Percentiles rank a stretch among this genome's conserved stretches.
Evolutionary conservation across 2,329 filamentous ascomycete species (phyloP).

Genomic region (Sclerotinia sclerotiorum): DNA sequence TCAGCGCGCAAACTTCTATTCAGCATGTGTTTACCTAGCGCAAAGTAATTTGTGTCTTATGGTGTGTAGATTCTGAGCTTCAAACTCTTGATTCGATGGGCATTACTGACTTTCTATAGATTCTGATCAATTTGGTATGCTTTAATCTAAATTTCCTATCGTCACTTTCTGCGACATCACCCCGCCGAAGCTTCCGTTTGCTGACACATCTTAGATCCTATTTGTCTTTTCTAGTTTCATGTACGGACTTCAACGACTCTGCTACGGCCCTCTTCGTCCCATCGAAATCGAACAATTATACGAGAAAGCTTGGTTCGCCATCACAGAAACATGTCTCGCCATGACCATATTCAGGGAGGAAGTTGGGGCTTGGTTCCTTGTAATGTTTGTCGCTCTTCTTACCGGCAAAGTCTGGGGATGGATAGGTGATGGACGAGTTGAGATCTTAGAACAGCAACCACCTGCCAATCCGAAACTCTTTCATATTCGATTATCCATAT

Average conservation of each 20-base stretch:
- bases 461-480: conserved; percentile 86
- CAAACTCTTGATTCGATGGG: not conserved
- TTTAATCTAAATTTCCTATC: not conserved
- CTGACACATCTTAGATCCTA: conserved; percentile 51
- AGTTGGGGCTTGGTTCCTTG: conserved; percentile 88
- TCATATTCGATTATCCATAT: conserved; percentile 77
- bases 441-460: conserved; percentile 92
- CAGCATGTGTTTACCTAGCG: conserved; percentile 91
- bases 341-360: conserved; percentile 99
- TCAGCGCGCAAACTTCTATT: conserved; percentile 97
- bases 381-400: conserved; percentile 92
- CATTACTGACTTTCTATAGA: conserved; percentile 50
- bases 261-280: conserved; percentile 85
- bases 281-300: conserved; percentile 97
- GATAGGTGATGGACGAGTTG: conserved; percentile 94
- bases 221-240: conserved; percentile 77
- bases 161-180: not conserved
- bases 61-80: conserved; percentile 50
- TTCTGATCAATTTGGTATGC: conserved; percentile 74
- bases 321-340: conserved; percentile 92
- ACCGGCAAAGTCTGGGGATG: conserved; percentile 98
- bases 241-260: conserved; percentile 83
- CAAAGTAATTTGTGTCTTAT: conserved; percentile 95
- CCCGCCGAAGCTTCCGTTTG: conserved; percentile 13
- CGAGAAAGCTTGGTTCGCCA: conserved; percentile 96